A percentile compares a stretch with the other conserved stretches of the same genome.
Conservation (phyloP, 2,329 filamentous ascomycete genomes). For the Ilyonectria mors-panacis region DNA sequence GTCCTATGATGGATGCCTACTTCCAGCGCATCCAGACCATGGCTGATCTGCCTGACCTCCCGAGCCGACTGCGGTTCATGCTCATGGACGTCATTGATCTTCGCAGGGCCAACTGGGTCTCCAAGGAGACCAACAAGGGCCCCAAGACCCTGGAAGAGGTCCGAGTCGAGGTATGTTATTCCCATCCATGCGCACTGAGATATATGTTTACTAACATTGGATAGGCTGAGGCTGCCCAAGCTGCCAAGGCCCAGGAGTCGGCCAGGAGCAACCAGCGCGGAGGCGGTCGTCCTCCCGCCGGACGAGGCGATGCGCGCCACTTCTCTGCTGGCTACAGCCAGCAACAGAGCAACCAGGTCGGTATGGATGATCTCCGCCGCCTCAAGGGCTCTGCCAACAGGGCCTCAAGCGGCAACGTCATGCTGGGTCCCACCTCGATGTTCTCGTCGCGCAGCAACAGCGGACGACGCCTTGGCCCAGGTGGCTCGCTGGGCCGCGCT, state of each 20-base stretch:
- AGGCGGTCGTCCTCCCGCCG: conserved; percentile 78
- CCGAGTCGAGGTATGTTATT: conserved; percentile 77
- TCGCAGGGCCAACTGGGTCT: conserved; percentile 82
- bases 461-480: conserved; percentile 84
- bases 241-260: conserved; percentile 84
- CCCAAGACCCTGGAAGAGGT: conserved; percentile 97
- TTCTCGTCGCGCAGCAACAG: conserved; percentile 93
- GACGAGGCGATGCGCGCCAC: conserved; percentile 89
- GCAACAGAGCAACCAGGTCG: conserved; percentile 86
- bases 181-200: neutral
- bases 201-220: conserved; percentile 42
- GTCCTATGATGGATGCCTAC: conserved; percentile 91
- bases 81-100: conserved; percentile 94
- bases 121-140: conserved; percentile 92
- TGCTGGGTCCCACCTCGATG: conserved; percentile 88
- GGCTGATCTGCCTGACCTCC: conserved; percentile 83
- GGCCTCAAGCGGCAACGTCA: conserved; percentile 73
- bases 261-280: conserved; percentile 75
- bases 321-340: conserved; percentile 82
- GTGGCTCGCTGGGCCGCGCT: conserved; percentile 78
- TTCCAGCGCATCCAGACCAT: conserved; percentile 90
- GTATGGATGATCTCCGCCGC: conserved; percentile 91
- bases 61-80: conserved; percentile 95
- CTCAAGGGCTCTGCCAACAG: conserved; percentile 77
- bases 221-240: conserved; percentile 79